Conservation (phyloP, 257 asterid genomes). For the Echites panduratus region DNA sequence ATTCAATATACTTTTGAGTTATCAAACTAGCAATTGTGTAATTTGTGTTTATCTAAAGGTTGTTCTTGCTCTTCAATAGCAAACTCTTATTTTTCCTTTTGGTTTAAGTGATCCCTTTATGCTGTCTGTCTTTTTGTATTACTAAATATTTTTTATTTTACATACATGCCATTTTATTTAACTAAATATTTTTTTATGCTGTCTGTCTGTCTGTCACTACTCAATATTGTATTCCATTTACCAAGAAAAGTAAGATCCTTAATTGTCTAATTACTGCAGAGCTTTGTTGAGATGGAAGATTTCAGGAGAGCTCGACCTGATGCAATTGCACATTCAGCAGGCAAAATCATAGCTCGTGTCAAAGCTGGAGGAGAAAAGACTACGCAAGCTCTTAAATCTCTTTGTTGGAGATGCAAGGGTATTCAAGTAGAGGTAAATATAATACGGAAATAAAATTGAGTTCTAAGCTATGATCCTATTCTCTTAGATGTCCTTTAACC, state of each 20-base stretch:
- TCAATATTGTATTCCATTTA: background rate
- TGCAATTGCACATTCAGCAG: conserved; percentile 93
- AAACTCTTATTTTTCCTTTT: background rate
- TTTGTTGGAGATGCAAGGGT: conserved; percentile 96
- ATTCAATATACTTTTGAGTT: background rate
- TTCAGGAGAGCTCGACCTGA: conserved; percentile 85
- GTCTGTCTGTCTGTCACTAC: too few relatives aligned
- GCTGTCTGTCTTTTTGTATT: background rate
- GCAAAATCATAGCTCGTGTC: conserved; percentile 74
- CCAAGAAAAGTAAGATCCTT: conserved; percentile 15
- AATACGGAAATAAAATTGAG: conserved; percentile 5
- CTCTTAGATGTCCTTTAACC: background rate
- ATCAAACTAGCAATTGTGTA: background rate
- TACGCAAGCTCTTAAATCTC: conserved; percentile 79
- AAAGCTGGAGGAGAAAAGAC: conserved; percentile 95
- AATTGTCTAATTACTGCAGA: conserved; percentile 40
- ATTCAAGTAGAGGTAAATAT: conserved; percentile 83
- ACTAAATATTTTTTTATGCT: too few relatives aligned
- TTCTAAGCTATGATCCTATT: background rate
- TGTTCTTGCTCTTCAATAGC: background rate
- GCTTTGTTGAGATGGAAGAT: conserved; percentile 68
- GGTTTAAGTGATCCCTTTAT: background rate
- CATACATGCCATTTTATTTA: background rate
- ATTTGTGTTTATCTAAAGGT: background rate
- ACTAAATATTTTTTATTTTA: background rate